These are phyloP conservation scores for Podospora anserina DNA, from an alignment of 495 filamentous ascomycete species.

Conservation along the genomic window DNA sequence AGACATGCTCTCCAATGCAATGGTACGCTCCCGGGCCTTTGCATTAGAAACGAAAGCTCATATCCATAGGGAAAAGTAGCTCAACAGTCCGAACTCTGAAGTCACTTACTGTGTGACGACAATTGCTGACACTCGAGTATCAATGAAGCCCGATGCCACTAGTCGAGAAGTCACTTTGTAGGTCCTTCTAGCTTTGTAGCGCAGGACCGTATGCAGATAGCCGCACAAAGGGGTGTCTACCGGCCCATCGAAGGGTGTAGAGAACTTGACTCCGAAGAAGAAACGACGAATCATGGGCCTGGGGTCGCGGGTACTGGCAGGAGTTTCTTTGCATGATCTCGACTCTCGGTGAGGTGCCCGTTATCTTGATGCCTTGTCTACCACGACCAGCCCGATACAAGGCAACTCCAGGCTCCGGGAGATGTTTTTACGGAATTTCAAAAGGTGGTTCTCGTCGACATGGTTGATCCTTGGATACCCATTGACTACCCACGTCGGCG, in stretches of 20 bases:
- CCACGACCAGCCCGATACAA: conserved; percentile 12
- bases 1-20: conserved; percentile 14
- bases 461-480: conserved; percentile 18
- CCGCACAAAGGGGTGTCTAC: conserved; percentile 13
- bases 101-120: conserved; percentile 11
- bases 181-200: not conserved
- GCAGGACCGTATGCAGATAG: conserved; percentile 10
- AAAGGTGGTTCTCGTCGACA: not conserved
- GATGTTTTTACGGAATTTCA: conserved; percentile 8
- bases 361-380: conserved; percentile 13
- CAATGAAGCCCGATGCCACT: conserved; percentile 13
- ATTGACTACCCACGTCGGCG: conserved; percentile 11
- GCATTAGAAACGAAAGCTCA: conserved; percentile 10
- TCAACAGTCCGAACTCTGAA: not conserved
- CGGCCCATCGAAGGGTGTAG: conserved; percentile 12
- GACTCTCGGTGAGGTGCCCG: conserved; percentile 10
- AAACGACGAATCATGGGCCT: not conserved
- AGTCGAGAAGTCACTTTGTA: conserved; percentile 7
- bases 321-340: conserved; percentile 18
- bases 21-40: conserved; percentile 16
- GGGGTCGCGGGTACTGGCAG: conserved; percentile 3
- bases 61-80: not conserved
- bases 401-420: conserved; percentile 20
- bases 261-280: conserved; percentile 21
- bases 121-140: not conserved